Conservation (phyloP, 768 basidiomycete genomes). For the Rhodotorula sphaerocarpa region DNA sequence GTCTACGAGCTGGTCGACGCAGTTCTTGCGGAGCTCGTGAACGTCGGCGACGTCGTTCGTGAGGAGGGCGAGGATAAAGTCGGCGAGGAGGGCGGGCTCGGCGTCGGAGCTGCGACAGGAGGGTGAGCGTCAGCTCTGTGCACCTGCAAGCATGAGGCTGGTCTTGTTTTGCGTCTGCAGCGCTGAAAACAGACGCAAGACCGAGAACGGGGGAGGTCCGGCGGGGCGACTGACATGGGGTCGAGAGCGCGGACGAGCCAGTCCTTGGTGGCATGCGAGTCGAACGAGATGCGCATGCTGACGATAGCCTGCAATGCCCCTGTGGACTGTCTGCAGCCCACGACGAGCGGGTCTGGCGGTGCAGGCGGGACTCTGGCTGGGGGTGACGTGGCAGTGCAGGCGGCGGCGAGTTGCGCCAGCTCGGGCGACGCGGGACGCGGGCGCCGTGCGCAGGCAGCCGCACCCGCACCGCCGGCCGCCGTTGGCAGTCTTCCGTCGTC, state of each 20-base stretch:
- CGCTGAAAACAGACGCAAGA: slow-evolving; percentile 8
- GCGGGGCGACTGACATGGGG: slow-evolving; percentile 62
- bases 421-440: not conserved
- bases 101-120: slow-evolving; percentile 90
- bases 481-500: slow-evolving; percentile 1
- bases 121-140: too few species aligned
- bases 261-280: slow-evolving; percentile 57
- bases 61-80: slow-evolving; percentile 86
- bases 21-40: slow-evolving; percentile 68
- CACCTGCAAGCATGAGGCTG: slow-evolving; percentile 1
- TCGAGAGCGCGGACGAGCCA: slow-evolving; percentile 85
- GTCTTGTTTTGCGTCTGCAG: not conserved
- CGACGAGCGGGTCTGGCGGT: too few species aligned
- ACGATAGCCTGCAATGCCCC: not conserved
- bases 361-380: too few species aligned
- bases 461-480: not conserved
- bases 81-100: slow-evolving; percentile 82
- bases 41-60: slow-evolving; percentile 74
- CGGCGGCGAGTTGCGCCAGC: not conserved
- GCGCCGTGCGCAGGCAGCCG: not conserved
- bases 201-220: slow-evolving; percentile 22
- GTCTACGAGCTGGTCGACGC: slow-evolving; percentile 70
- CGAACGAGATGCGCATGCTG: slow-evolving; percentile 5
- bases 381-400: not conserved
- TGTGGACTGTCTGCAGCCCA: too few species aligned